Conservation (phyloP, 495 filamentous ascomycete species). For the Penicillium egyptiacum region DNA sequence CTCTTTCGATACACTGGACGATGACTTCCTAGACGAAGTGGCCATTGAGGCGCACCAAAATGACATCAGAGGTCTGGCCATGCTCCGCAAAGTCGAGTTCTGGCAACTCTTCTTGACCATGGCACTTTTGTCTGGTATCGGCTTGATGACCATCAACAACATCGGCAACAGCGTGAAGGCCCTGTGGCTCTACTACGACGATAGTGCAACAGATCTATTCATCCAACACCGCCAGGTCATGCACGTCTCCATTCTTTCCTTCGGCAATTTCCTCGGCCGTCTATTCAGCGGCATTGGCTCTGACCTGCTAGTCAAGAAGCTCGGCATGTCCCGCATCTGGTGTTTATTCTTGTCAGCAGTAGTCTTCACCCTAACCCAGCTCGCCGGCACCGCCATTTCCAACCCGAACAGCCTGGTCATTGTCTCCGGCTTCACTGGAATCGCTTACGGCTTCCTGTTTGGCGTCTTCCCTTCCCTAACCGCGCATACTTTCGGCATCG, state of each 20-base stretch:
- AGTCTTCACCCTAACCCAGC: conserved; percentile 79
- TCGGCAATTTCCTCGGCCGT: conserved; percentile 80
- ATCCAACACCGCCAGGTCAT: conserved; percentile 81
- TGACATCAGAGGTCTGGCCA: conserved; percentile 85
- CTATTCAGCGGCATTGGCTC: conserved; percentile 72
- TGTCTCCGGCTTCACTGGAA: conserved; percentile 78
- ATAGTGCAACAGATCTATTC: conserved; percentile 67
- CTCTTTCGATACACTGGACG: conserved; percentile 37
- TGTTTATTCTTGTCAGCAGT: conserved; percentile 73
- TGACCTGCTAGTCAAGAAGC: conserved; percentile 78
- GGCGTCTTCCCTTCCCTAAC: conserved; percentile 92
- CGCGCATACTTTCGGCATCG: conserved; percentile 86
- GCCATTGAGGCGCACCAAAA: conserved; percentile 59
- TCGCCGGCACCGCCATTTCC: conserved; percentile 72
- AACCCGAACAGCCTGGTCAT: conserved; percentile 77
- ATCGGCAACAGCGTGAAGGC: conserved; percentile 87
- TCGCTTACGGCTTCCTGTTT: conserved; percentile 93
- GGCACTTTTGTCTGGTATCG: conserved; percentile 86
- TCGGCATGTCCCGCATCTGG: conserved; percentile 83
- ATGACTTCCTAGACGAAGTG: conserved; percentile 42
- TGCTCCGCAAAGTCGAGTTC: conserved; percentile 78
- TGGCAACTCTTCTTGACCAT: conserved; percentile 87
- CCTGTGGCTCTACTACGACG: conserved; percentile 81
- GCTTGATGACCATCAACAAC: conserved; percentile 99
- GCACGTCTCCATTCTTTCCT: conserved; percentile 89